Percentiles rank a stretch among this genome's conserved stretches.
Evolutionary conservation across 2,329 filamentous ascomycete species (phyloP).

Genomic region (Aspergillus glaucus): DNA sequence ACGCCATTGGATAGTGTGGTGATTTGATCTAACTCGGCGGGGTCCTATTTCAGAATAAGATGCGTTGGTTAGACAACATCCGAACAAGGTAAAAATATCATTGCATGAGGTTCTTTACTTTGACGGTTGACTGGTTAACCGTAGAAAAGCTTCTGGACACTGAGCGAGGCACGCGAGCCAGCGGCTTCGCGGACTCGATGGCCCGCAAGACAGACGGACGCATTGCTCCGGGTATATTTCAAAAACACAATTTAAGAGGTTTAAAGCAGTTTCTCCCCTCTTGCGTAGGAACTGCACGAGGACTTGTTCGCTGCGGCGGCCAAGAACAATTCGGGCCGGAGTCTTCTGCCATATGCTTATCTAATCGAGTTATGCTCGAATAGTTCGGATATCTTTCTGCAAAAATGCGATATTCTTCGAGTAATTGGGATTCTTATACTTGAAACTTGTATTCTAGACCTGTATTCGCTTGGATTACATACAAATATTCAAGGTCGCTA

Average conservation of each 20-base stretch:
- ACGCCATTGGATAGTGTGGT: slow-evolving; percentile 88
- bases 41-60: slow-evolving; percentile 52
- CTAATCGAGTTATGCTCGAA: slow-evolving; percentile 15
- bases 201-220: slow-evolving; percentile 37
- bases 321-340: slow-evolving; percentile 17
- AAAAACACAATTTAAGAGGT: background rate
- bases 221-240: slow-evolving; percentile 20
- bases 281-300: slow-evolving; percentile 1
- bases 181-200: slow-evolving; percentile 32
- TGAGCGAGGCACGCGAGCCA: slow-evolving; percentile 27
- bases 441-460: background rate
- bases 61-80: background rate
- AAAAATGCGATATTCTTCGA: background rate
- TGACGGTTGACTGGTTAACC: slow-evolving; percentile 23
- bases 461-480: background rate
- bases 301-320: slow-evolving; percentile 8
- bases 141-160: slow-evolving; percentile 33
- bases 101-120: slow-evolving; percentile 22
- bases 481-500: background rate
- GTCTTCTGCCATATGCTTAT: slow-evolving; percentile 21
- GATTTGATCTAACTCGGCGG: slow-evolving; percentile 77
- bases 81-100: background rate
- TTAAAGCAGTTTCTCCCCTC: background rate
- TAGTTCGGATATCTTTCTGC: background rate
- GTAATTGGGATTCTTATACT: background rate